phyloP scores from a whole-genome alignment of 2,329 filamentous ascomycete species.

The Diaporthe batatas region DNA sequence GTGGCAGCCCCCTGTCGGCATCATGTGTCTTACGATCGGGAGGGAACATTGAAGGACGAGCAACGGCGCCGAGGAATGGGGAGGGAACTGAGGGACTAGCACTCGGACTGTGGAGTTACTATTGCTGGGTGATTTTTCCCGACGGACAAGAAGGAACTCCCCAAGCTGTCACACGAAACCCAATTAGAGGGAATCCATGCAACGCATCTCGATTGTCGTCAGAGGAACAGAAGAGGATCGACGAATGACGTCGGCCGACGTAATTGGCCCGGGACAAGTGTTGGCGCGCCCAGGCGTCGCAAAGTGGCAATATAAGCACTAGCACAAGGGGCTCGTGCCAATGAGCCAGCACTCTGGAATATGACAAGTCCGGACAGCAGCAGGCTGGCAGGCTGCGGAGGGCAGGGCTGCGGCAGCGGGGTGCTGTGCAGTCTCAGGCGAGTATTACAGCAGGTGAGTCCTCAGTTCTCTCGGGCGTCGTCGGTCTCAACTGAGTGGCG shows the following conservation, averaged over 20 bases:
- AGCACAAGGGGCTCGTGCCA: constrained; percentile 26
- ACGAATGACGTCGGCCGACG: constrained; percentile 28
- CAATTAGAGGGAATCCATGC: constrained; percentile 24
- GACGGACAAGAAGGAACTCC: neutral
- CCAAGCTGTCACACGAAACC: constrained; percentile 28
- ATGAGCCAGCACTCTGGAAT: neutral
- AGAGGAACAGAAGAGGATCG: constrained; percentile 10
- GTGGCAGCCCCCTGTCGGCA: constrained; percentile 10
- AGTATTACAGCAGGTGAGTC: neutral
- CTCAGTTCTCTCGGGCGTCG: neutral
- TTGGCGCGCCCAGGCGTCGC: constrained; percentile 29
- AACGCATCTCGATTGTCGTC: constrained; percentile 21
- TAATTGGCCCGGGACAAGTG: constrained; percentile 12
- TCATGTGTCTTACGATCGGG: neutral
- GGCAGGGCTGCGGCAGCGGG: neutral
- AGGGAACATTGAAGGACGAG: too few relatives aligned
- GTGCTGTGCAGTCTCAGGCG: neutral
- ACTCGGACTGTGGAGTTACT: constrained; percentile 1
- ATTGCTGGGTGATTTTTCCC: neutral
- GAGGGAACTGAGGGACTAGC: too few relatives aligned
- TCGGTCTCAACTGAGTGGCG: neutral
- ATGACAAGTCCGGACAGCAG: neutral
- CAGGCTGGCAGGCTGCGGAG: neutral
- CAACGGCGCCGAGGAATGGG: neutral
- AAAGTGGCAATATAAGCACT: constrained; percentile 27